These are phyloP conservation scores for Caryocar brasiliense DNA, from an alignment of 441 rosid species.

Conservation along the genomic window DNA sequence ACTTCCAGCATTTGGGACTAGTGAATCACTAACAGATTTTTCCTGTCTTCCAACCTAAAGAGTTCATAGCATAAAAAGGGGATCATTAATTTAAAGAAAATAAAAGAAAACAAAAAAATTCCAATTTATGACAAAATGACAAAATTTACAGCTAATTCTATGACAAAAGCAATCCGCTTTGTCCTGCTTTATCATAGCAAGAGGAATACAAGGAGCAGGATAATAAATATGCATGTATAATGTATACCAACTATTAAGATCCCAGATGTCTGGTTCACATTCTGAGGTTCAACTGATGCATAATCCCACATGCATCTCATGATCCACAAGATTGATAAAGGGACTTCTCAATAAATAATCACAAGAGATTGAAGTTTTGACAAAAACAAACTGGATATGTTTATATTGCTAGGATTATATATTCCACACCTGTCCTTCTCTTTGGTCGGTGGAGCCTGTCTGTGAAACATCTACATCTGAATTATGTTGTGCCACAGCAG, in stretches of 20 bases:
- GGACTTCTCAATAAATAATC: background rate
- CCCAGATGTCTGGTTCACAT: background rate
- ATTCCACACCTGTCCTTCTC: constrained; percentile 53
- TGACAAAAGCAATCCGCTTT: too few species aligned
- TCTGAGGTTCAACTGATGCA: background rate
- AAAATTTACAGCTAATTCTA: too few species aligned
- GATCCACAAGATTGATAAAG: background rate
- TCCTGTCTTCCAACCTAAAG: constrained; percentile 50
- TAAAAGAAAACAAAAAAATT: background rate
- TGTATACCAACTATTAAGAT: too few species aligned
- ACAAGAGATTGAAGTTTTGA: too few species aligned
- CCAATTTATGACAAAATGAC: too few species aligned
- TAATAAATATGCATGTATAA: too few species aligned
- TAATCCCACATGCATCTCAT: background rate
- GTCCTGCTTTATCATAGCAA: too few species aligned
- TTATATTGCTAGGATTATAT: background rate
- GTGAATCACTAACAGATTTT: constrained; percentile 47
- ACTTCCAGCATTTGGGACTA: constrained; percentile 37
- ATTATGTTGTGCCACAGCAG: constrained; percentile 52
- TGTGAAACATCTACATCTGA: constrained; percentile 35
- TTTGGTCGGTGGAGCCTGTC: constrained; percentile 36
- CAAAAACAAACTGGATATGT: too few species aligned
- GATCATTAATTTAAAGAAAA: background rate
- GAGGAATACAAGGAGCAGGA: too few species aligned
- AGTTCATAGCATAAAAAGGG: constrained; percentile 14